Base-by-base conservation (phyloP, 768 basidiomycete species). In the Royoungia palumana region DNA sequence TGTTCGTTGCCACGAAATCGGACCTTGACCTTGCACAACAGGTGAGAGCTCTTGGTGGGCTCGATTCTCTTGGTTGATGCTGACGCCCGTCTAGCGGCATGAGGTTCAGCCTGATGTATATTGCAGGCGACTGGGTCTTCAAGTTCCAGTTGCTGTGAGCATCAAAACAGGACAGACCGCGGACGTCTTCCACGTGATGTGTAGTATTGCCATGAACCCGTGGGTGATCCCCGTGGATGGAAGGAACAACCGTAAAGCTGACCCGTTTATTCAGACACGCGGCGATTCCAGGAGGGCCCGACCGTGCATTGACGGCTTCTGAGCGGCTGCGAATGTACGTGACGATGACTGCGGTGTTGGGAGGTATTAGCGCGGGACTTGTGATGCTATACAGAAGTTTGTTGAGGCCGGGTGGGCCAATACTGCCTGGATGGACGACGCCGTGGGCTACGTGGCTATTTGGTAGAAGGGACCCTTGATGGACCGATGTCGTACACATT, bases 51-150 rank as follows among this genome's bases (percentile, higher is more conserved):
- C 47, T 34, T 25, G 39, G 39, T 39, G 51, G 46, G 32, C 32
- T 32, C 13, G 28, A 32, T 19, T 10, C 22, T 46, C 17, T 35
- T 28, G 41, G 25, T 11, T 28, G n/a, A 54, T 44, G 22, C 24
- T 51, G 40, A 49, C 43, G 17, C 53, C 49, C 50, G 49, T 17
- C 63, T 21, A 96, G 88, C 77, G 95, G 65, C 95, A 97, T 66
- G 95, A 99, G 74, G 94, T 98, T 19, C 95, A 99, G 63, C 95
- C 95, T 32, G 95, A 98, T 63, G 92, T 94, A 12, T 99, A 99
- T 64, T 95, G 93, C 65, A 76, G 94, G 63, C 77, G 92, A 51
- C 70, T 97, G 43, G 82, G 84, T 9, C 75, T 99, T n/a, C 90
- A 88, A 54, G 92, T 95, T 5, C 95, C 95, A 22, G 92, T 98